Evolutionary conservation across 306 rosid genomes (phyloP), one percentile per base, ranked within the genome.

Genomic region (Vigna mungo): DNA sequence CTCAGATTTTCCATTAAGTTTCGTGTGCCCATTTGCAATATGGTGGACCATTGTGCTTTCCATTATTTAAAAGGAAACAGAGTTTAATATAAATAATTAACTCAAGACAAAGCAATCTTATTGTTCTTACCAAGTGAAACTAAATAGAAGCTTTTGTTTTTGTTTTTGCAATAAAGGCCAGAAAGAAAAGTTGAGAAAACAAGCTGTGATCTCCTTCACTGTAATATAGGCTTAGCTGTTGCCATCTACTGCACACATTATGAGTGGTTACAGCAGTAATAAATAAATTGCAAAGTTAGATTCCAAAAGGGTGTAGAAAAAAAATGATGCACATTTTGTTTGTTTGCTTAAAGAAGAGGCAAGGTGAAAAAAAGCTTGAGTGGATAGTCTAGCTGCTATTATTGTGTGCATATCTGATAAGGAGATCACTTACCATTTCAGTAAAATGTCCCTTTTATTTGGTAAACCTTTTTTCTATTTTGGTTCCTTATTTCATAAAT

Each of bases 381-480:
- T 83, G 85, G 86, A 62, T 77, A 68, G 67, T 65, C 73, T 61
- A 58, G 81, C 78, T 83, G 80, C 78, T 54, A 66, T 54, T 74
- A 54, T 70, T 81, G 74, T 76, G 85, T 86, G 92, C 88, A 74
- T 64, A 80, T 84, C 83, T 49, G 80, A 84, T 83, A 34, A 58
- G 88, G 85, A 86, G 74, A 64, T 82, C 85, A 83, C 85, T 71
- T 52, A 16, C 8, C 54, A 23, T 82, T 39, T 58, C 27, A 47
- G 25, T 74, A 62, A 36, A 51, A 47, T 75, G 30, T 58, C 52
- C 32, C 66, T 15, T 34, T 37, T 8, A 17, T 17, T 63, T 17
- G 16, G 20, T 36, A 9, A 63, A 9, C 7, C 7, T 36, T 36
- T 36, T 62, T 63, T 17, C 43, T 62, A 62, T 62, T 17, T 36